Evolutionary conservation across 805 yeast genomes (phyloP).

Genomic region (Candida endomychidarum): DNA sequence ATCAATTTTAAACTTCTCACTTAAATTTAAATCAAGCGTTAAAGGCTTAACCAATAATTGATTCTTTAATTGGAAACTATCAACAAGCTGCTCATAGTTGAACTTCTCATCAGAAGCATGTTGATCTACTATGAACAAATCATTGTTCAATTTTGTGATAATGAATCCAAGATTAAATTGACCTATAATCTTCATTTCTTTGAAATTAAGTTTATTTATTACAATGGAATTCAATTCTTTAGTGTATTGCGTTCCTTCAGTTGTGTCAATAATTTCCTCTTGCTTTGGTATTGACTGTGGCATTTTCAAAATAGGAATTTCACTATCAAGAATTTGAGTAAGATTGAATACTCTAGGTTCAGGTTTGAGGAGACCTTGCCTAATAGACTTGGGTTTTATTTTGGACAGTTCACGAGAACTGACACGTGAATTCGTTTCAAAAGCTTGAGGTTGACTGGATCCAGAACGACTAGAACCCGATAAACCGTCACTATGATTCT

Average conservation of each 20-base stretch:
- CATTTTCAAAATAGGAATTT: not conserved
- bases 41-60: conserved; percentile 65
- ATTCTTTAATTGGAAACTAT: conserved; percentile 50
- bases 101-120: conserved; percentile 97
- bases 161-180: conserved; percentile 96
- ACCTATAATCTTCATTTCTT: conserved; percentile 76
- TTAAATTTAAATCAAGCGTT: conserved; percentile 68
- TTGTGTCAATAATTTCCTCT: not conserved
- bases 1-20: conserved; percentile 73
- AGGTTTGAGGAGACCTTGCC: conserved; percentile 2
- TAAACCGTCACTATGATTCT: not conserved
- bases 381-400: not conserved
- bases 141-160: conserved; percentile 58
- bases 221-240: conserved; percentile 18
- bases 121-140: conserved; percentile 88
- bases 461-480: not conserved
- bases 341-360: conserved; percentile 4
- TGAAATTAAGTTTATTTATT: conserved; percentile 71
- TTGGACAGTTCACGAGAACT: not conserved
- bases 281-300: not conserved
- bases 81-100: conserved; percentile 70
- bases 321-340: not conserved
- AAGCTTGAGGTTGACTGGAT: too few relatives aligned
- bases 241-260: not conserved
- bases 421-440: too few relatives aligned